These are phyloP conservation scores for Trichoderma gracile DNA, from an alignment of 2,329 filamentous ascomycete species.

Conservation along the genomic window DNA sequence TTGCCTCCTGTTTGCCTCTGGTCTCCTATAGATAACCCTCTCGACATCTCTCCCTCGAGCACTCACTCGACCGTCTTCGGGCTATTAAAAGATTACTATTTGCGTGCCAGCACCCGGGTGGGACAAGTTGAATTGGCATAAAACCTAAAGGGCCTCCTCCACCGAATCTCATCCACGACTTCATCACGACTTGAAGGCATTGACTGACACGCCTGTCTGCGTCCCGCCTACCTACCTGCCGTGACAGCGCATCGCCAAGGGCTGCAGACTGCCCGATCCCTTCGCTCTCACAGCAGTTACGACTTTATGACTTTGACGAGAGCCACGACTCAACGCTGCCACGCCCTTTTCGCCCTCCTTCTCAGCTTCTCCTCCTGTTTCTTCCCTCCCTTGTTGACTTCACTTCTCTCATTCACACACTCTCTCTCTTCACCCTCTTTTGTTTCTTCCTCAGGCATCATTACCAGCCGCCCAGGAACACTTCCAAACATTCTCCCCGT, in stretches of 20 bases:
- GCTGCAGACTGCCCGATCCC: constrained; percentile 14
- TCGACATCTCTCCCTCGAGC: background rate
- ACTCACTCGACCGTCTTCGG: background rate
- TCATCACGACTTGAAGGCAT: too few relatives aligned
- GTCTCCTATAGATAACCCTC: background rate
- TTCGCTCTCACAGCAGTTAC: constrained; percentile 15
- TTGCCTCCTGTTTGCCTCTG: background rate
- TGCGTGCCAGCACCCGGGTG: background rate
- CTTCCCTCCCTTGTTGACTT: background rate
- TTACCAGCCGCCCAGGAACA: background rate
- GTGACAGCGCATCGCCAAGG: background rate
- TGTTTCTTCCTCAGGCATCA: background rate
- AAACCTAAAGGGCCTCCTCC: background rate
- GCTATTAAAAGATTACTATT: background rate
- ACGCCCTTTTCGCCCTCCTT: background rate
- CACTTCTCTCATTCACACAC: background rate
- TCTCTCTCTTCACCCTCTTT: background rate
- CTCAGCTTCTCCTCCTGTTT: background rate
- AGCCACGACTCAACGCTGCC: constrained; percentile 2
- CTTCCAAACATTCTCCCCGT: background rate
- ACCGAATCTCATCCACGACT: background rate
- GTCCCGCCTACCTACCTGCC: constrained; percentile 19
- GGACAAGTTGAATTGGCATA: background rate
- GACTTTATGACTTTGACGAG: constrained; percentile 22
- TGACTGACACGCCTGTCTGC: too few relatives aligned